Base-by-base conservation (phyloP, 208 protist genomes). In the Wallacemonas sp. region DNA sequence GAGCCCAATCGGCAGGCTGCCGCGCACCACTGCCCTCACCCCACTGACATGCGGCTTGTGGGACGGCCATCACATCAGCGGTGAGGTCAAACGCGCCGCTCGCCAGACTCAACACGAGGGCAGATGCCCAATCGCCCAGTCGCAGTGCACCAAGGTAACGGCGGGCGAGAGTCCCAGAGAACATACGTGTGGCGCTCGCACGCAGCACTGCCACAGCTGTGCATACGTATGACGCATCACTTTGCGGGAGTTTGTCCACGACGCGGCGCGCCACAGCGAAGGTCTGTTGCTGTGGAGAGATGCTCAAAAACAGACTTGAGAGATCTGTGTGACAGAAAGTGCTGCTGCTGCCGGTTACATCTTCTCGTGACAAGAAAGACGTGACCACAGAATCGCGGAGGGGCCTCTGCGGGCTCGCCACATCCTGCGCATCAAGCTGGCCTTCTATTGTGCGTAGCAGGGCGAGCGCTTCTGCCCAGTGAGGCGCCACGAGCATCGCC, bases 81-180 rank as follows among this genome's bases (percentile, higher is more conserved):
- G 51, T 31, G 12, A 58, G 51, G 24, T 58, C 51, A 1, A 58
- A 39, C 15, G 27, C n/a, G 11, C 22, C 30, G 46, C 33, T 53
- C 17, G 69, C 75, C 60, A 55, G 60, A 47, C 76, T 55, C 31
- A 82, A 66, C 1, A 65, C 72, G 47, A 82, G 65, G 26, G 75
- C 80, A 8, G 67, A 53, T 9, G 34, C 21, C 68, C 77, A 75
- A 24, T 73, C 12, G 6, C 72, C 63, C 8, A 27, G 33, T 14
- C 67, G 59, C 0, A 68, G 54, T 51, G 78, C 64, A 1, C 45
- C 27, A 44, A 68, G 66, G 17, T 75, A 64, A 24, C 79, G 69
- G 1, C 79, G 69, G 27, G 79, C 78, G 6, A 85, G 45, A 19
- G 88, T 86, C 24, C 80, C 88, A 15, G 82, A 30, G 62, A 82